These are phyloP conservation scores for Mucor piriformis DNA, from an alignment of 371 early-diverging fungal species.

Conservation along the genomic window DNA sequence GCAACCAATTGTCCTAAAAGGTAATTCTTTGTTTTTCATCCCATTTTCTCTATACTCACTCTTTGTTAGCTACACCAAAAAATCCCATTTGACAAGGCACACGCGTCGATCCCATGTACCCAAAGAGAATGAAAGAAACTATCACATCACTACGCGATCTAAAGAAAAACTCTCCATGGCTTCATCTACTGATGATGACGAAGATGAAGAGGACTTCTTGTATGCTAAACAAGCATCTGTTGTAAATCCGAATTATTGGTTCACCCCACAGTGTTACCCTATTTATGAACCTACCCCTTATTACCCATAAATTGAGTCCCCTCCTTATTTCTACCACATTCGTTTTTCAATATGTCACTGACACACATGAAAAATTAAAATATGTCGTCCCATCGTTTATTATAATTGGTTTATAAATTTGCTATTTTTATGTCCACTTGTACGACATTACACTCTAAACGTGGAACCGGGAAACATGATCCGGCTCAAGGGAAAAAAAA, in stretches of 20 bases:
- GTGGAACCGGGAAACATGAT: neutral
- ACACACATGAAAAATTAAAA: neutral
- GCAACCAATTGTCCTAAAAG: constrained; percentile 8
- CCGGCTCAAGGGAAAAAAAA: neutral
- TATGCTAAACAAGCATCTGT: neutral
- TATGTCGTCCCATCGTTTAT: too few species aligned
- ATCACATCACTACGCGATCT: neutral
- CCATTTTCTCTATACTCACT: too few species aligned
- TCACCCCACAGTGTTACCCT: constrained; percentile 2
- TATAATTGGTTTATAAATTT: neutral
- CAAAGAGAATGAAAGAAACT: neutral
- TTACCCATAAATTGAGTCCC: too few species aligned
- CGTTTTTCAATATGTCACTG: neutral
- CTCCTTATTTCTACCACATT: too few species aligned
- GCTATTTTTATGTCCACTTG: neutral
- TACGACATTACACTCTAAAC: neutral
- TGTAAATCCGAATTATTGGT: constrained; percentile 9
- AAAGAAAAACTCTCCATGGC: neutral
- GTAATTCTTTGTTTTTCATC: too few species aligned
- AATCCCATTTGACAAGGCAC: constrained; percentile 18
- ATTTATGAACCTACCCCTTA: neutral
- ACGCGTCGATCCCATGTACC: neutral
- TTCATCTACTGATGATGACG: constrained; percentile 1
- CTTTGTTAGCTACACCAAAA: neutral
- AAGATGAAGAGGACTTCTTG: constrained; percentile 2